phyloP scores from a whole-genome alignment of 1,284 basidiomycete species.

The Trametes versicolor region DNA sequence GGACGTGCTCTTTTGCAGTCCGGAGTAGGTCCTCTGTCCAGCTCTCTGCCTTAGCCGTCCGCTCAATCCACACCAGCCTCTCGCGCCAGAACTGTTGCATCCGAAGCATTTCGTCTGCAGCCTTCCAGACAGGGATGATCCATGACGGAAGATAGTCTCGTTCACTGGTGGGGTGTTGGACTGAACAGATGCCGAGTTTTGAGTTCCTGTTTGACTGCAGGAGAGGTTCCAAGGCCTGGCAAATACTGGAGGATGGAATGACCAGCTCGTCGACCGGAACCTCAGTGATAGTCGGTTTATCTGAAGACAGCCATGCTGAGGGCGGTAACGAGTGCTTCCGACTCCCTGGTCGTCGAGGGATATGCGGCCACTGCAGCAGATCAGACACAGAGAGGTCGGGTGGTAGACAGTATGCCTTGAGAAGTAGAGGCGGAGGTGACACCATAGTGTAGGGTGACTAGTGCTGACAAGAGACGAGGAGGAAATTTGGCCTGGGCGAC shows the following conservation, averaged over 20 bases:
- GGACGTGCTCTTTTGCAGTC: neutral
- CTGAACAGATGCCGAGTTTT: neutral
- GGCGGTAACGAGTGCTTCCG: constrained; percentile 1
- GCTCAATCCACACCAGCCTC: constrained; percentile 6
- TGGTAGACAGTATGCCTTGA: neutral
- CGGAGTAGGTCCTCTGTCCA: neutral
- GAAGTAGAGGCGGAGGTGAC: neutral
- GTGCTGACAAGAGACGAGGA: no score
- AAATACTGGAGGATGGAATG: constrained; percentile 9
- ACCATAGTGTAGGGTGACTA: neutral
- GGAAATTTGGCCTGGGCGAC: no score
- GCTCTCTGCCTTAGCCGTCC: neutral
- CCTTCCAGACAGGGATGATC: constrained; percentile 8
- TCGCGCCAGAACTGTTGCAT: constrained; percentile 7
- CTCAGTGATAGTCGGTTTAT: neutral
- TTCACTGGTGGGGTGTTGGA: constrained; percentile 8
- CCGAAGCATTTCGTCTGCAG: neutral
- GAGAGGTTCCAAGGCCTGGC: neutral
- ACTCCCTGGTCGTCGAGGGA: constrained; percentile 8
- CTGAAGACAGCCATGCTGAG: neutral
- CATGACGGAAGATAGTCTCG: neutral
- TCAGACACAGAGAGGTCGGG: neutral
- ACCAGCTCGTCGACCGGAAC: neutral
- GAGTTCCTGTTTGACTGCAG: neutral
- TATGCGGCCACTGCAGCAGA: constrained; percentile 2